Percentiles rank a stretch among this genome's conserved stretches.
Conservation (phyloP, 345 rosid genomes). For the Erysimum cheiranthoides region DNA sequence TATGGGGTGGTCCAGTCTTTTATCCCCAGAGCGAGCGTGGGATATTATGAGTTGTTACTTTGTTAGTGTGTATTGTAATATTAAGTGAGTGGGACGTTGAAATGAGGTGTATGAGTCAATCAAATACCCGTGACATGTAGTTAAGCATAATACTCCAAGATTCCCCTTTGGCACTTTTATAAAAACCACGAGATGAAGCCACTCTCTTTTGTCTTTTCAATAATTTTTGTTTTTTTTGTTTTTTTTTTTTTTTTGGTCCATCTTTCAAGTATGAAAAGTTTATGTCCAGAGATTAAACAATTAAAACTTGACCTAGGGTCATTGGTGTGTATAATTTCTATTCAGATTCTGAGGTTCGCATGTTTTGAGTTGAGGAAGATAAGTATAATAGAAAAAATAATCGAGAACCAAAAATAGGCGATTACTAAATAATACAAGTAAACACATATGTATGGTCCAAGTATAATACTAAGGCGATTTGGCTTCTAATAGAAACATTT, state of each 20-base stretch:
- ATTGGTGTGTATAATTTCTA: neutral
- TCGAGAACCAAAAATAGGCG: too few species aligned
- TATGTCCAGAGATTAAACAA: neutral
- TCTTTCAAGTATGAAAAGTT: neutral
- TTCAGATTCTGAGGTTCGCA: neutral
- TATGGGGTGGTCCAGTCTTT: slow-evolving; percentile 32
- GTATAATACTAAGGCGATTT: neutral
- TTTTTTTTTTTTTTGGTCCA: neutral
- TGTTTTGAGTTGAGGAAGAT: neutral
- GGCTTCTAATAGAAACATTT: slow-evolving; percentile 14
- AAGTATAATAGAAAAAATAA: neutral
- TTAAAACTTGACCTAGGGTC: neutral
- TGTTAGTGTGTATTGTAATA: slow-evolving; percentile 8
- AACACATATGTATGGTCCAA: too few species aligned
- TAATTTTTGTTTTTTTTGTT: neutral
- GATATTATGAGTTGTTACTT: slow-evolving; percentile 20
- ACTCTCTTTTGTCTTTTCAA: slow-evolving; percentile 26
- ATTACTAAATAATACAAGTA: too few species aligned
- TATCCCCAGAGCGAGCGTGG: slow-evolving; percentile 17
- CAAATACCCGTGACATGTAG: slow-evolving; percentile 44
- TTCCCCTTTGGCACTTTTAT: slow-evolving; percentile 43
- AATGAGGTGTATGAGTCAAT: slow-evolving; percentile 29
- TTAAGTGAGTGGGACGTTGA: slow-evolving; percentile 35
- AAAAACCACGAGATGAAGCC: slow-evolving; percentile 42
- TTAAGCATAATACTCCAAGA: slow-evolving; percentile 43